Evolutionary conservation across 352 stramenopile genomes (phyloP).

Genomic region (Pythium insidiosum): DNA sequence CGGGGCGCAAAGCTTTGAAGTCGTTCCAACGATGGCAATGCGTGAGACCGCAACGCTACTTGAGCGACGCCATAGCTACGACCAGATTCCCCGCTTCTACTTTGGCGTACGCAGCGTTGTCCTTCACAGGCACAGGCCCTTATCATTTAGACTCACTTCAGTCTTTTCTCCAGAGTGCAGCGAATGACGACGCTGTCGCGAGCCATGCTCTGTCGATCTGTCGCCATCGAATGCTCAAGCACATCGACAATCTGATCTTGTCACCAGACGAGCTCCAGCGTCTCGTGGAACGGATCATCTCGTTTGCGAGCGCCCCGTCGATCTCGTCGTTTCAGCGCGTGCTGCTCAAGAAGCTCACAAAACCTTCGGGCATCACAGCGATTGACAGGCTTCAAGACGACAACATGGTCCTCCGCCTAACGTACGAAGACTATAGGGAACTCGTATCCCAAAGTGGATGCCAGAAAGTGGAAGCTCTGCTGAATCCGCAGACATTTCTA

Average conservation of each 20-base stretch:
- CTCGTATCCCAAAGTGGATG: not conserved
- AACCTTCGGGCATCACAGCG: conserved; percentile 16
- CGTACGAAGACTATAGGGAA: conserved; percentile 30
- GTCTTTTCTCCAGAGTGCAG: too few relatives aligned
- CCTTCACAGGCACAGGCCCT: too few relatives aligned
- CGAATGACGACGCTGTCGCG: not conserved
- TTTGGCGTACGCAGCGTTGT: conserved; percentile 18
- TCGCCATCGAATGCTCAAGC: conserved; percentile 8
- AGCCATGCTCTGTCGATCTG: conserved; percentile 1
- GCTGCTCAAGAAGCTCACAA: conserved; percentile 15
- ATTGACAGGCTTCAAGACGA: conserved; percentile 29
- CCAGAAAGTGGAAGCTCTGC: conserved; percentile 19
- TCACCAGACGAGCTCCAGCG: not conserved
- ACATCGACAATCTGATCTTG: conserved; percentile 7
- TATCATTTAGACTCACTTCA: too few relatives aligned
- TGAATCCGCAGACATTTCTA: conserved; percentile 27
- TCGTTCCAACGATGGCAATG: not conserved
- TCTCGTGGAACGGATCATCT: conserved; percentile 4
- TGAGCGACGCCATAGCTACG: conserved; percentile 13
- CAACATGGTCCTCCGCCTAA: conserved; percentile 25
- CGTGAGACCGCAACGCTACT: conserved; percentile 3
- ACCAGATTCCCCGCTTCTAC: conserved; percentile 39
- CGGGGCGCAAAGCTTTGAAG: too few relatives aligned
- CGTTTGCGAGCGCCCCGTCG: conserved; percentile 1
- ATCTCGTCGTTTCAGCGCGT: conserved; percentile 18